Evolutionary conservation across 768 basidiomycete species (phyloP).

Genomic region (Lentinus tigrinus): DNA sequence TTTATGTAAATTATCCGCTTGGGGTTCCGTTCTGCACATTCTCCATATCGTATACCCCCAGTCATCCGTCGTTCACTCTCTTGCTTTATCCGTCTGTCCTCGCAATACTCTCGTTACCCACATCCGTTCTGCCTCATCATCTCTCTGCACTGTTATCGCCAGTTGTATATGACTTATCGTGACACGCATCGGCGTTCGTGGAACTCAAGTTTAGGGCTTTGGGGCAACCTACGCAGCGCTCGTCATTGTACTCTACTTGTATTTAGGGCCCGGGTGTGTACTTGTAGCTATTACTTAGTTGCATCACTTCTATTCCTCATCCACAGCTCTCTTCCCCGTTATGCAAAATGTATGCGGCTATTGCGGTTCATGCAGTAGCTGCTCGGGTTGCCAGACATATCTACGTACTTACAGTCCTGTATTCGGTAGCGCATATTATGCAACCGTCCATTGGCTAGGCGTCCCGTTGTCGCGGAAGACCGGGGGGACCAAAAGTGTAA

Average conservation of each 20-base stretch:
- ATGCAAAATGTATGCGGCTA: too few relatives aligned
- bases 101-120: too few relatives aligned
- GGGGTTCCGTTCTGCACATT: neutral
- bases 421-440: neutral
- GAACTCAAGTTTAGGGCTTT: too few relatives aligned
- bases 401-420: neutral
- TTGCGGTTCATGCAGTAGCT: too few relatives aligned
- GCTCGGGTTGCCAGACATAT: neutral
- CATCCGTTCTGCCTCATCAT: neutral
- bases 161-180: neutral
- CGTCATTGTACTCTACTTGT: conserved; percentile 6
- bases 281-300: neutral
- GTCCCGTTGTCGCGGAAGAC: too few relatives aligned
- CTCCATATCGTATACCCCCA: too few relatives aligned
- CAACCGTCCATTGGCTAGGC: neutral
- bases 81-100: too few relatives aligned
- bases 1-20: neutral
- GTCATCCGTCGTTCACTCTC: too few relatives aligned
- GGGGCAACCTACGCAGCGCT: neutral
- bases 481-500: too few relatives aligned
- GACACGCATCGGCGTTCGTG: neutral
- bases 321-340: neutral
- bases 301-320: neutral
- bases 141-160: neutral
- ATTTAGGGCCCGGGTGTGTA: conserved; percentile 9